phyloP scores from a whole-genome alignment of 768 basidiomycete species.

The Lentinula sp. region DNA sequence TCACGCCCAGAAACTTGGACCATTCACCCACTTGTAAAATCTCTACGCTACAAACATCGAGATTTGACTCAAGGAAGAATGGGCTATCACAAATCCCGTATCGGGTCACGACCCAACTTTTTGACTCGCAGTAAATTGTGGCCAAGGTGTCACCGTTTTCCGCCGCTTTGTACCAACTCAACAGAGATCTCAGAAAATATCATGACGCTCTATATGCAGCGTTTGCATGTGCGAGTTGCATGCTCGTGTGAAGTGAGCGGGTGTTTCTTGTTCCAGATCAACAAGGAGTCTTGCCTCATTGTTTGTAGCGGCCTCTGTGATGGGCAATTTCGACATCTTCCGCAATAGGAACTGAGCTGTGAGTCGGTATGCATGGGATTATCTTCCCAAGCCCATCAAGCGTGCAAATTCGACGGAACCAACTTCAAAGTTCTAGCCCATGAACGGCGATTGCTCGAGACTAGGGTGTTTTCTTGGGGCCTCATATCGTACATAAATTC shows the following conservation, averaged over 20 bases:
- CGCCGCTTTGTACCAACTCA: not conserved
- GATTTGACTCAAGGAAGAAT: not conserved
- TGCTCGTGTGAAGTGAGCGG: not conserved
- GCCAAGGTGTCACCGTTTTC: not conserved
- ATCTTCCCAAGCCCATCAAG: not conserved
- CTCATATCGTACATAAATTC: too few relatives aligned
- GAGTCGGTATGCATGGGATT: not conserved
- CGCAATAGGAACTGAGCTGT: not conserved
- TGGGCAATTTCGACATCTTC: not conserved
- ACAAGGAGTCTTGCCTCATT: not conserved
- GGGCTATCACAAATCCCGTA: not conserved
- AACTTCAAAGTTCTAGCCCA: not conserved
- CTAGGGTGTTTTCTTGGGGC: too few relatives aligned
- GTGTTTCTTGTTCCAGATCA: not conserved
- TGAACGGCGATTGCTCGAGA: too few relatives aligned
- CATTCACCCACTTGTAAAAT: too few relatives aligned
- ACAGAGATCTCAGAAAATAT: not conserved
- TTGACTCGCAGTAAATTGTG: not conserved
- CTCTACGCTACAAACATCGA: too few relatives aligned
- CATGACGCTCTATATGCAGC: not conserved
- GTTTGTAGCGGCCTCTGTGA: too few relatives aligned
- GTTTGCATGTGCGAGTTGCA: not conserved
- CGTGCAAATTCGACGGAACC: not conserved
- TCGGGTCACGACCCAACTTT: not conserved
- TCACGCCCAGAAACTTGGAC: too few relatives aligned